phyloP scores from a whole-genome alignment of 176 grass and related monocot species.

The Pontederia crassipes region DNA sequence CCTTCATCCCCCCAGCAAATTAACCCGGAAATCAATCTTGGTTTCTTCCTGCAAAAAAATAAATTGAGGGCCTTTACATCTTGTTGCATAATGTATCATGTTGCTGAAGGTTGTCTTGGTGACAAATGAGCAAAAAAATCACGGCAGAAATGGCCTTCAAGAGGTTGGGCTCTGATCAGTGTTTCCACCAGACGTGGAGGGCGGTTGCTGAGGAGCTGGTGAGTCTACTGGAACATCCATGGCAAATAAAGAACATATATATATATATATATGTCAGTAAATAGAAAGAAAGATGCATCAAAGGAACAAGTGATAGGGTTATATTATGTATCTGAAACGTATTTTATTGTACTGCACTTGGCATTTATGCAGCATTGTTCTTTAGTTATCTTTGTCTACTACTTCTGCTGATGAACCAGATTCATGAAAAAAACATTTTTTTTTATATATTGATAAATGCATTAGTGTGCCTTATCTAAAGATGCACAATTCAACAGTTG shows the following conservation, averaged over 20 bases:
- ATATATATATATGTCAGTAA: neutral
- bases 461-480: too few species aligned
- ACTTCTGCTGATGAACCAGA: too few species aligned
- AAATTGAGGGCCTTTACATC: neutral
- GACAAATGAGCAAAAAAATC: neutral
- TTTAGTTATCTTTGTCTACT: too few species aligned
- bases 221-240: constrained; percentile 31
- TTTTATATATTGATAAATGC: too few species aligned
- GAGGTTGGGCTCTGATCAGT: constrained; percentile 20
- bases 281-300: neutral
- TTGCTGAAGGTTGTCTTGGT: neutral
- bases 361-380: too few species aligned
- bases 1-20: too few species aligned
- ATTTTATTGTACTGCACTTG: too few species aligned
- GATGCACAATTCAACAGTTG: too few species aligned
- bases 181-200: constrained; percentile 20
- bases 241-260: neutral
- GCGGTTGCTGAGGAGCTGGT: constrained; percentile 23
- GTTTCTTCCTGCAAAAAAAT: neutral
- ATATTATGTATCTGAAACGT: too few species aligned
- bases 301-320: too few species aligned
- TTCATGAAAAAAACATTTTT: too few species aligned
- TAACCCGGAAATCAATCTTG: too few species aligned
- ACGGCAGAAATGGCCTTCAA: constrained; percentile 11
- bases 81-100: neutral